Percentiles rank a stretch among this genome's conserved stretches.
Evolutionary conservation across 306 rosid species (phyloP).

Genomic region (Rosa persica): DNA sequence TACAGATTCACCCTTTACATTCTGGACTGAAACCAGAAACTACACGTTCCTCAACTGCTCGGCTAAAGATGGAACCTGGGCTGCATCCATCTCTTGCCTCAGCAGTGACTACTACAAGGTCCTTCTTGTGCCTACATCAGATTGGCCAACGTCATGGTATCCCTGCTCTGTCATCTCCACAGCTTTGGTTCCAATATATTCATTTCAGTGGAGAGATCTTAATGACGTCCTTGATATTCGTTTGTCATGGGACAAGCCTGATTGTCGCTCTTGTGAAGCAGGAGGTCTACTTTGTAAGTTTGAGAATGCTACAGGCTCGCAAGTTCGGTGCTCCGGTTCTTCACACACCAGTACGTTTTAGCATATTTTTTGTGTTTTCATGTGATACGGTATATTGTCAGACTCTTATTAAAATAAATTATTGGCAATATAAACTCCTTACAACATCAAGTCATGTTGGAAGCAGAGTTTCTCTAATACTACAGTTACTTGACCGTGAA

Average conservation of each 20-base stretch:
- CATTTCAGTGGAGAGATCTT: neutral
- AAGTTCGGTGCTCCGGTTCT: neutral
- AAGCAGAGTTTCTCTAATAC: neutral
- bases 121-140: neutral
- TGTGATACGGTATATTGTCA: too few relatives aligned
- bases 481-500: neutral
- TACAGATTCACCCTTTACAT: neutral
- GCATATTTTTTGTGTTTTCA: neutral
- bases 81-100: slow-evolving; percentile 11
- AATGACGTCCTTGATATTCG: neutral
- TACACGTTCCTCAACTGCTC: slow-evolving; percentile 11
- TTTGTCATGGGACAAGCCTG: neutral
- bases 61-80: neutral
- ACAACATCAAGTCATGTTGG: neutral
- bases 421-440: too few relatives aligned
- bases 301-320: neutral
- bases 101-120: neutral
- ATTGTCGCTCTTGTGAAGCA: slow-evolving; percentile 8
- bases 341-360: neutral
- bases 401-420: too few relatives aligned
- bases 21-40: neutral
- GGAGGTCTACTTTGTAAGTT: neutral
- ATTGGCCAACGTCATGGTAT: neutral
- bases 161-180: neutral
- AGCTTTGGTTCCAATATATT: neutral